Base-by-base conservation (phyloP, 805 yeast species). In the Candida silvicultrix region DNA sequence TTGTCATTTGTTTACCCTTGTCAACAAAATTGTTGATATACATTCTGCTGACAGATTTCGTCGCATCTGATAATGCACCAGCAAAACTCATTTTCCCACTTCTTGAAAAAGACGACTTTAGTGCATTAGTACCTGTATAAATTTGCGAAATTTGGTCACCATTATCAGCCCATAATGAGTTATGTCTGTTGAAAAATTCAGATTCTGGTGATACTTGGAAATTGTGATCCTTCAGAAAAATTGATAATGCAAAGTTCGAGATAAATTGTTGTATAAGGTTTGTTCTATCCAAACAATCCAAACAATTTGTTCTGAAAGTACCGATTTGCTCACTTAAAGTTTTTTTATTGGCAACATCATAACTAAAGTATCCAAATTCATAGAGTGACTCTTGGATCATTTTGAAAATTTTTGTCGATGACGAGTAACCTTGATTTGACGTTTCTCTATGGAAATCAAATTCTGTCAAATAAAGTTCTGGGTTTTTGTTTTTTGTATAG, bases 61-160 rank as follows among this genome's bases (percentile, higher is more conserved):
- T 89, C 4, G 95, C 97, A 67, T 94, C 99, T 0, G 96, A 85
- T n/a, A 94, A 66, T 0, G 97, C 97, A 32, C 98, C 97, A 0
- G 98, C 98, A 45, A 94, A 68, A 39, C 92, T 89, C 97, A 90
- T 89, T 58, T 90, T 92, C 21, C 99, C 99, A 25, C 87, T 83
- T 60, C 99, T 77, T 2, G 98, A 87, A 59, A 85, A 94, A 4
- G 97, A 89, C 0, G 97, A 87, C 64, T 94, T 94, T 50, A 94
- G 72, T 0, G 99, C 99, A 49, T 95, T 95, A 0, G 99, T 94
- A 25, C 99, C 98, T 0, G 99, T 92, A 65, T 94, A 94, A 16
- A 94, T 92, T 62, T 88, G 95, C 2, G 97, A 88, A 5, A 94
- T 82, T 53, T 89, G 96, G 64, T 94, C 99, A 46, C 99, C 99